Evolutionary conservation across 2,329 filamentous ascomycete genomes (phyloP).

Genomic region (Madurella mycetomatis): DNA sequence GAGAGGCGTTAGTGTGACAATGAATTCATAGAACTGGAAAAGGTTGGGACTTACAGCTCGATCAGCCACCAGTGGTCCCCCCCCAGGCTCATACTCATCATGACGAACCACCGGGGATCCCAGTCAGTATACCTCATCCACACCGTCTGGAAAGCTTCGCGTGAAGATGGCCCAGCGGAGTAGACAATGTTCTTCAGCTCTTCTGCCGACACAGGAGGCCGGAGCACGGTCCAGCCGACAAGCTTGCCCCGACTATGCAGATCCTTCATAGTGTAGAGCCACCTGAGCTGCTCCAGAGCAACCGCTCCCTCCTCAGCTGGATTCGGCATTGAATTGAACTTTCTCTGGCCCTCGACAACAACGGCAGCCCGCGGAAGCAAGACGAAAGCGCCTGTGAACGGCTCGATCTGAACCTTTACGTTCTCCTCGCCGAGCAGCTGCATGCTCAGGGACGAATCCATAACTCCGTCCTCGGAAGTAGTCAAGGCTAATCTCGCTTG

Average conservation of each 20-base stretch:
- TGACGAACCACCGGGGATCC: constrained; percentile 67
- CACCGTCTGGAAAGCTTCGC: constrained; percentile 58
- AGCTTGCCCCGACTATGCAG: constrained; percentile 57
- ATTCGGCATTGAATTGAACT: constrained; percentile 55
- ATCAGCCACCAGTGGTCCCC: constrained; percentile 79
- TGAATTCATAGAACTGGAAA: not conserved
- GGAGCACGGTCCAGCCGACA: constrained; percentile 58
- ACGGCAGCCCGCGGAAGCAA: constrained; percentile 61
- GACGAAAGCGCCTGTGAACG: constrained; percentile 71
- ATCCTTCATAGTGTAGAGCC: constrained; percentile 56
- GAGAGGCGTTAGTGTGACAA: not conserved
- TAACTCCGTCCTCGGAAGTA: constrained; percentile 57
- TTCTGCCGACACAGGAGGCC: constrained; percentile 47
- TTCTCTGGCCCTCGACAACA: constrained; percentile 55
- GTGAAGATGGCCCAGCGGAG: constrained; percentile 33
- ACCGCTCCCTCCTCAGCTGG: constrained; percentile 53
- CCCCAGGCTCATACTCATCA: constrained; percentile 63
- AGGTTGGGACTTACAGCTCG: constrained; percentile 46
- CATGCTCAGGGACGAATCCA: constrained; percentile 62
- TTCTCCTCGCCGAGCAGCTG: constrained; percentile 62
- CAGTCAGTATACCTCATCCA: constrained; percentile 72
- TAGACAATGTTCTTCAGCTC: constrained; percentile 58
- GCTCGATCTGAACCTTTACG: constrained; percentile 65
- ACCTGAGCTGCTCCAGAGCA: constrained; percentile 59
- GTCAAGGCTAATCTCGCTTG: constrained; percentile 55